A percentile compares a stretch with the other conserved stretches of the same genome.
These are phyloP conservation scores for Digitaria exilis DNA, from an alignment of 202 grass and related monocot genomes.

Conservation along the genomic window DNA sequence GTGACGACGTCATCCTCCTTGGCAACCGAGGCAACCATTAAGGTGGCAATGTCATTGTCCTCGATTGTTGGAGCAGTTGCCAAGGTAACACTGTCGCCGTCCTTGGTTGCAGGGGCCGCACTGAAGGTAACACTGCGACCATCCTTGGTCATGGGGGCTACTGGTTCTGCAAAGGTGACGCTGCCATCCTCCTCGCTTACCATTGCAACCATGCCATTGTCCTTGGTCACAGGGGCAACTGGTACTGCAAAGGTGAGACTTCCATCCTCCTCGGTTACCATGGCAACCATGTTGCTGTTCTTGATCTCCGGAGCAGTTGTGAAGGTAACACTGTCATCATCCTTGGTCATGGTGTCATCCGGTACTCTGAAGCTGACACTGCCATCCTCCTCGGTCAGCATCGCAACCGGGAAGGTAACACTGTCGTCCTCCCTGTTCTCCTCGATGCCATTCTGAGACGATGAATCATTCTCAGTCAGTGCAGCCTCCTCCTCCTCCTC, in stretches of 20 bases:
- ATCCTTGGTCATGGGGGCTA: slow-evolving; percentile 10
- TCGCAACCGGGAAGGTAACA: slow-evolving; percentile 3
- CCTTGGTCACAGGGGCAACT: background rate
- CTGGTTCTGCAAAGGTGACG: slow-evolving; percentile 3
- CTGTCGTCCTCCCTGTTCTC: slow-evolving; percentile 25
- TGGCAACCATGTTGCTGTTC: background rate
- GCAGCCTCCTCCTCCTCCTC: background rate
- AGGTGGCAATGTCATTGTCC: background rate
- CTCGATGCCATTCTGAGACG: background rate
- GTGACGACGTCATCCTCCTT: background rate
- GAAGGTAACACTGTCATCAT: slow-evolving; percentile 1
- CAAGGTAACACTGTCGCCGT: background rate
- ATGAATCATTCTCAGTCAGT: slow-evolving; percentile 18
- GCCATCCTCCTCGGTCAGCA: slow-evolving; percentile 36
- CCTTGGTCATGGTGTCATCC: background rate
- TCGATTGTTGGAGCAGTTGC: background rate
- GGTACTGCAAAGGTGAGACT: background rate
- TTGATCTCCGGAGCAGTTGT: background rate
- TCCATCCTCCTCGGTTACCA: slow-evolving; percentile 19
- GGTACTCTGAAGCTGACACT: background rate
- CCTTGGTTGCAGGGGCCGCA: slow-evolving; percentile 7
- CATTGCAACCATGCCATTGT: background rate
- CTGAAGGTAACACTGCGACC: background rate
- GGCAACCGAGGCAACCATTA: background rate
- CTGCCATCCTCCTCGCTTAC: background rate